Conservation (phyloP, 208 protist species). For the Leishmania guyanensis region DNA sequence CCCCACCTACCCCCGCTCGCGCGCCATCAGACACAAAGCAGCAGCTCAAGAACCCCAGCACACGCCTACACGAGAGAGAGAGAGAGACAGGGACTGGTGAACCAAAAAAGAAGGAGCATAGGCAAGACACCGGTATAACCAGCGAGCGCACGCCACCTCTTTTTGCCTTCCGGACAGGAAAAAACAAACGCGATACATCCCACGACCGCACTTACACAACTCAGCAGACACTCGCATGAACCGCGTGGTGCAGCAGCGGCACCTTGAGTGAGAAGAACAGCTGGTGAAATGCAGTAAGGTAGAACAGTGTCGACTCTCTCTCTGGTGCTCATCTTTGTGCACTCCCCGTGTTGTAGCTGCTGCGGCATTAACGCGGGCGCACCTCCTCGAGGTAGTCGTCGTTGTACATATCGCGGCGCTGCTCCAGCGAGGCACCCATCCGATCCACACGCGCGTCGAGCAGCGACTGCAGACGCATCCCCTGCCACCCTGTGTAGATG, state of each 20-base stretch:
- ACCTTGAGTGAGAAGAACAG: not conserved
- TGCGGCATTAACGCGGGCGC: constrained; percentile 44
- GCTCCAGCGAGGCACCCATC: constrained; percentile 54
- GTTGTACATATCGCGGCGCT: constrained; percentile 74
- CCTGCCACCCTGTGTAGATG: constrained; percentile 73
- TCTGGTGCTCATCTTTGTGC: not conserved
- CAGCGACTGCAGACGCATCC: constrained; percentile 53
- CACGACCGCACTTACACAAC: not conserved
- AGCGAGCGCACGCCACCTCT: not conserved
- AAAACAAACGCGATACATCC: no score
- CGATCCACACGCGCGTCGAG: constrained; percentile 66
- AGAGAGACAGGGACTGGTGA: not conserved
- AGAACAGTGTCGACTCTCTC: not conserved
- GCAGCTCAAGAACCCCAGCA: not conserved
- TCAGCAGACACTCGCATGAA: not conserved
- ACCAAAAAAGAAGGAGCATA: not conserved
- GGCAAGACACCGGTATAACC: not conserved
- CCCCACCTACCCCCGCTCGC: not conserved
- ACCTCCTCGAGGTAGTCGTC: constrained; percentile 87
- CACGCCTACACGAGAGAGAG: not conserved
- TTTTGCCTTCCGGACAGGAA: not conserved
- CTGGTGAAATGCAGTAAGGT: not conserved
- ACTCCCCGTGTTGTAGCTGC: not conserved
- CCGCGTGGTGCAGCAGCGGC: not conserved
- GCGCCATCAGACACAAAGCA: not conserved